Evolutionary conservation across 1,284 basidiomycete species (phyloP).

Genomic region (Naganishia albida): DNA sequence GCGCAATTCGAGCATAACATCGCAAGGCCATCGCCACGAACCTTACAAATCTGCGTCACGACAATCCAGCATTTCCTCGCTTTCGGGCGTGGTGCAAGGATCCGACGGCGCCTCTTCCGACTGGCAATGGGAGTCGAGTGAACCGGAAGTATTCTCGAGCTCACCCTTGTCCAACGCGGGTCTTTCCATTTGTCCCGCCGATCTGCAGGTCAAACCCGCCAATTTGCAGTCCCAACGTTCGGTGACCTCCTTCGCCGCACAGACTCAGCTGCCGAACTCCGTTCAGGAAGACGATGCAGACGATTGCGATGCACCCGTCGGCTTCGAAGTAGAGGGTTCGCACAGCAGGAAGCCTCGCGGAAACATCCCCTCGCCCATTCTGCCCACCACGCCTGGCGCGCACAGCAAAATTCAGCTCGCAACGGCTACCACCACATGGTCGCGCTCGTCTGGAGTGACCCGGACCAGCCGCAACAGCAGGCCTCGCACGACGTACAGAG

Average conservation of each 20-base stretch:
- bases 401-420: not conserved
- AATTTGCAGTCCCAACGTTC: not conserved
- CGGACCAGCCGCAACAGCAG: not conserved
- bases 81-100: slow-evolving; percentile 6
- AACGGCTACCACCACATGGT: not conserved
- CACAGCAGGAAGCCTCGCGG: not conserved
- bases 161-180: slow-evolving; percentile 8
- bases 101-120: slow-evolving; percentile 18
- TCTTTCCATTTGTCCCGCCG: slow-evolving; percentile 21
- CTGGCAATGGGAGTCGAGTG: slow-evolving; percentile 17
- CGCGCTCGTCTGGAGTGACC: not conserved
- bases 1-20: slow-evolving; percentile 10
- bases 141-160: slow-evolving; percentile 1
- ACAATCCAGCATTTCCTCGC: slow-evolving; percentile 28
- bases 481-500: not conserved
- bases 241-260: not conserved
- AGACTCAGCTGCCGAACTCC: not conserved
- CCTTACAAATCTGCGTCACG: slow-evolving; percentile 27
- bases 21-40: slow-evolving; percentile 23
- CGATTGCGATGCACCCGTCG: not conserved
- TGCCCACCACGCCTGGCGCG: slow-evolving; percentile 1
- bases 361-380: not conserved
- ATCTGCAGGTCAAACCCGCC: slow-evolving; percentile 12
- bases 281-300: not conserved
- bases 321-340: not conserved